Evolutionary conservation across 352 stramenopile species (phyloP), one percentile per base, ranked within the genome.

Genomic region (Phytopythium boreale): DNA sequence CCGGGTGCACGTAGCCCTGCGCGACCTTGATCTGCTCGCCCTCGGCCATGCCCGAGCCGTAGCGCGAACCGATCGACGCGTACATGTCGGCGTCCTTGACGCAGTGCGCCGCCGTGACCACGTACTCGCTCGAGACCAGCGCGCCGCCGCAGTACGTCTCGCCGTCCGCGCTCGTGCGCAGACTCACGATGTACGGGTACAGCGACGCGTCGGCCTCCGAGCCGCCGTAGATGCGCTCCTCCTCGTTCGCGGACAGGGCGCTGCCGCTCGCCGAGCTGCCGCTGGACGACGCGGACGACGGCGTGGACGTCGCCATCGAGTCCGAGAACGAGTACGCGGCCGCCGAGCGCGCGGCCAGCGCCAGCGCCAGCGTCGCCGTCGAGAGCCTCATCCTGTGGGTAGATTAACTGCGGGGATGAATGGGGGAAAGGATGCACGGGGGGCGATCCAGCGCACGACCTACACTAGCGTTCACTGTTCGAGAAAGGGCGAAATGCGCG

Each of bases 91-190:
- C 15, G 29, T 71, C 55, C 47, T 76, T 68, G 49, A 88, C 77
- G 67, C 84, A 93, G 62, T 93, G 84, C 11, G 71, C 84, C n/a
- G 84, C 84, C 41, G 82, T 93, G 41, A 90, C 63, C 11, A 93
- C 75, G 55, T 90, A 90, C 66, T 81, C 70, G 49, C 76, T 66
- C 10, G 82, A 69, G 53, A 93, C 77, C 1, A 93, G 78, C 31
- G 79, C 69, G 19, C 79, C 84, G n/a, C 82, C 84, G 57, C 84
- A 93, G 70, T 83, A 92, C 15, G 77, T 84, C 53, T 62, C 66
- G 47, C 64, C 70, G 5, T 66, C 72, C 11, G 66, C 61, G 27
- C 72, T 70, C 67, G 78, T 71, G 55, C 81, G 81, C 29, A 90
- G 62, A 63, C 75, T 84, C 53, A 84, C 77, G 49, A 86, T 82